Evolutionary conservation across 2,329 filamentous ascomycete genomes (phyloP).

Genomic region (Cryphonectria naterciae): DNA sequence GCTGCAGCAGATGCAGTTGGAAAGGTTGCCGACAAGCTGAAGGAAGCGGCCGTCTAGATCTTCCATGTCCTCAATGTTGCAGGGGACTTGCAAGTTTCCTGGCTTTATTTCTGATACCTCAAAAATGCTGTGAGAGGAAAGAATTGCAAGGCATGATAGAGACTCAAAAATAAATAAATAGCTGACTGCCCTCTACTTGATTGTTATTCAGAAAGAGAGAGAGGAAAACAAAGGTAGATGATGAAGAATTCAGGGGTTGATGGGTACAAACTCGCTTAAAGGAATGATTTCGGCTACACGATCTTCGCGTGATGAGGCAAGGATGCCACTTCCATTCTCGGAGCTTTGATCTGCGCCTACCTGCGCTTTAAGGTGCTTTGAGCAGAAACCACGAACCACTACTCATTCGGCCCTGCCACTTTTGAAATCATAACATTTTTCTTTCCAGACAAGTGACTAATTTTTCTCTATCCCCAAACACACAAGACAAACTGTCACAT

Average conservation of each 20-base stretch:
- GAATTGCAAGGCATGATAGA: conserved; percentile 5
- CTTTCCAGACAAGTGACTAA: neutral
- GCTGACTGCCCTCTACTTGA: neutral
- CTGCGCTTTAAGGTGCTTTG: neutral
- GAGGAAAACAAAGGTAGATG: neutral
- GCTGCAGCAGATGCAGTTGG: conserved; percentile 31
- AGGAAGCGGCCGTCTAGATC: conserved; percentile 35
- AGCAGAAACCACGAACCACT: neutral
- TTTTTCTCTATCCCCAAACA: neutral
- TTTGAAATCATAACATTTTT: neutral
- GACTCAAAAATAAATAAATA: neutral
- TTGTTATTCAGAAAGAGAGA: neutral
- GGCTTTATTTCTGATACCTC: conserved; percentile 9
- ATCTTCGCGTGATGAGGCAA: conserved; percentile 16
- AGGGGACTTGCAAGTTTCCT: neutral
- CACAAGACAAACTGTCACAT: neutral
- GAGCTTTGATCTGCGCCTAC: neutral
- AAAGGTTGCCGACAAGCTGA: conserved; percentile 36
- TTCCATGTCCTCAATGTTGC: neutral
- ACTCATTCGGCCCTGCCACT: neutral
- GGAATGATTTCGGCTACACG: neutral
- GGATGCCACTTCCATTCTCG: conserved; percentile 24
- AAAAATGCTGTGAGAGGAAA: neutral
- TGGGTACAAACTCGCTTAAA: conserved; percentile 5
- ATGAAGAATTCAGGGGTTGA: neutral